Evolutionary conservation across 1,284 basidiomycete genomes (phyloP), one percentile per base, ranked within the genome.

Genomic region (Pseudozyma sp.): DNA sequence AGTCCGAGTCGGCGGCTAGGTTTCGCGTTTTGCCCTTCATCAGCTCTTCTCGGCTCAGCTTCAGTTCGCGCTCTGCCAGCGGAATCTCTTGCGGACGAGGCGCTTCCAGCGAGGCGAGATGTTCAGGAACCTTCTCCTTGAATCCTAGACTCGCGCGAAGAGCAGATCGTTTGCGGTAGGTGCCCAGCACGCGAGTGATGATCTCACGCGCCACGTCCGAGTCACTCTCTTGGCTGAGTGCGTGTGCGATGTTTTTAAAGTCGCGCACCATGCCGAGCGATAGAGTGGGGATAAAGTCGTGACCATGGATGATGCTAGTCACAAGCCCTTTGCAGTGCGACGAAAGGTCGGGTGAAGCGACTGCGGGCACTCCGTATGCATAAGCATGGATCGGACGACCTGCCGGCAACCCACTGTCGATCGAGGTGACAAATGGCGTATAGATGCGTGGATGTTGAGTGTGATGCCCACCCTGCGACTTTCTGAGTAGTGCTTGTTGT

Each of bases 321-420:
- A 87, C 84, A 5, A 88, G 79, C 0, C 87, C 87, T 44, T 75
- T 75, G 19, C 85, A 75, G 74, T 87, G 86, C 4, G 66, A 53
- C 2, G 85, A 82, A 11, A 88, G 79, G 68, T 88, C 87, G n/a
- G 81, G 72, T 0, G 86, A 87, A 6, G 75, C 40, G 0, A 70
- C 63, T 0, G 79, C 78, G 4, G 79, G 78, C 0, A 70, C 65
- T 14, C 79, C 79, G 77, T 86, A 87, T 0, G 86, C 84, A 68
- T 86, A 88, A 62, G 84, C 85, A 56, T 87, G 86, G 39, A 88
- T 86, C 0, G 87, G 86, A 14, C 87, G 81, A 9, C 87, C 87
- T 4, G 87, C 78, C 0, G 87, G 87, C 1, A 88, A 77, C 3
- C 86, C 87, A 13, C 70, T 73, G 37, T 62, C 62, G n/a, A 74